These are phyloP conservation scores for Suillus paluster DNA, from an alignment of 768 basidiomycete genomes.

Conservation along the genomic window DNA sequence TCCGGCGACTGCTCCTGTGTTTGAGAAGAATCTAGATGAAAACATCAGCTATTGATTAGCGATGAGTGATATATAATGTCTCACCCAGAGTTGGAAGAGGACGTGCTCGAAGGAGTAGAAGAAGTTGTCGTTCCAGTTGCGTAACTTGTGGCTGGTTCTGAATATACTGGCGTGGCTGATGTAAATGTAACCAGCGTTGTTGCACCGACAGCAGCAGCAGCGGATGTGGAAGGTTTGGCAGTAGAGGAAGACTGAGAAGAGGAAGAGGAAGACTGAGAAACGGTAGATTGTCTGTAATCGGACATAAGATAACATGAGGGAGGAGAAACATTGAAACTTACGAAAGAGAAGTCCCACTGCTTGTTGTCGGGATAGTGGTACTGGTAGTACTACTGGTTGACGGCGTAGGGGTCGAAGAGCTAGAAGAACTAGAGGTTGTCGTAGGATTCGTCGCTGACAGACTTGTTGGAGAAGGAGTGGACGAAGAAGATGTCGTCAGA, in stretches of 20 bases:
- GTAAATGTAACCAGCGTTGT: conserved; percentile 12
- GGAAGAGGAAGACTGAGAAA: conserved; percentile 1
- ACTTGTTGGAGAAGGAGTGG: neutral
- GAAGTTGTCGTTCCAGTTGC: conserved; percentile 12
- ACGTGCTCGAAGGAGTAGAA: conserved; percentile 15
- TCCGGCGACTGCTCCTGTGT: conserved; percentile 51
- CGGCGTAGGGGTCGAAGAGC: neutral
- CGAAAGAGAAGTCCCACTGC: conserved; percentile 11
- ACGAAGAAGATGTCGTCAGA: neutral
- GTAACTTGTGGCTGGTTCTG: neutral
- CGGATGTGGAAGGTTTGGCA: conserved; percentile 7
- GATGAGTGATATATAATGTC: neutral
- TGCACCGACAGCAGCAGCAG: neutral
- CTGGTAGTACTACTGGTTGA: neutral
- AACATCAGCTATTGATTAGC: neutral
- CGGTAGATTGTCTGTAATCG: conserved; percentile 4
- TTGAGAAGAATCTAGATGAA: conserved; percentile 46
- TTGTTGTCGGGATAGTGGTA: neutral
- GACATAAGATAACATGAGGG: conserved; percentile 8
- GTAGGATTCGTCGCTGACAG: neutral
- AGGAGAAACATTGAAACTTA: neutral
- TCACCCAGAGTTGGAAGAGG: conserved; percentile 28
- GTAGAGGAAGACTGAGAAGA: conserved; percentile 3
- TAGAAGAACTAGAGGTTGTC: neutral
- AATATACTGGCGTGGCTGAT: neutral